Evolutionary conservation across 495 filamentous ascomycete genomes (phyloP).

Genomic region (Gamarada debralockiae): DNA sequence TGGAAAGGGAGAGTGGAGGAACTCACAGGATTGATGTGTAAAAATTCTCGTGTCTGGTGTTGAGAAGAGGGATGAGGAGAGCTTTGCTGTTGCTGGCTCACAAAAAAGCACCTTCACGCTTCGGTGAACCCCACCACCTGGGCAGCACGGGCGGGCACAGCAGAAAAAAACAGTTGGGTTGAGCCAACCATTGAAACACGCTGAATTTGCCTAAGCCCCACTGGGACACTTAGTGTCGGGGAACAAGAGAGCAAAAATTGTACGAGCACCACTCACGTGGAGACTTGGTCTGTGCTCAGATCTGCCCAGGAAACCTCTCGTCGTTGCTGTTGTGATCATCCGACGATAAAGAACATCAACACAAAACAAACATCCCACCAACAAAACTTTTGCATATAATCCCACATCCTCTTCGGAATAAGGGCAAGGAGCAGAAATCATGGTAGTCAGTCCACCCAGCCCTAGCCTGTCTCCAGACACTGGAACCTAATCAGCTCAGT

Average conservation of each 20-base stretch:
- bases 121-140: no score
- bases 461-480: conserved; percentile 9
- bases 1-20: not conserved
- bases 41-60: not conserved
- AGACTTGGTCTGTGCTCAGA: no score
- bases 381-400: not conserved
- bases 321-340: not conserved
- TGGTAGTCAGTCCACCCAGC: conserved; percentile 38
- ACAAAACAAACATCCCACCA: not conserved
- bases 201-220: no score
- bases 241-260: no score
- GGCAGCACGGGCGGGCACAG: no score
- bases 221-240: no score
- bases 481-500: conserved; percentile 34
- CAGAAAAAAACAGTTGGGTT: no score
- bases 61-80: not conserved
- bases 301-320: no score
- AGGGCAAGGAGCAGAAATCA: conserved; percentile 20
- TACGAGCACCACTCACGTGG: no score
- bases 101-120: not conserved
- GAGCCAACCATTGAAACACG: no score
- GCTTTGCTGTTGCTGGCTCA: not conserved
- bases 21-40: conserved; percentile 1
- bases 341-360: not conserved
- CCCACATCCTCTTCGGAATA: not conserved